Conservation (phyloP, 1,284 basidiomycete species). For the Naganishia albida region DNA sequence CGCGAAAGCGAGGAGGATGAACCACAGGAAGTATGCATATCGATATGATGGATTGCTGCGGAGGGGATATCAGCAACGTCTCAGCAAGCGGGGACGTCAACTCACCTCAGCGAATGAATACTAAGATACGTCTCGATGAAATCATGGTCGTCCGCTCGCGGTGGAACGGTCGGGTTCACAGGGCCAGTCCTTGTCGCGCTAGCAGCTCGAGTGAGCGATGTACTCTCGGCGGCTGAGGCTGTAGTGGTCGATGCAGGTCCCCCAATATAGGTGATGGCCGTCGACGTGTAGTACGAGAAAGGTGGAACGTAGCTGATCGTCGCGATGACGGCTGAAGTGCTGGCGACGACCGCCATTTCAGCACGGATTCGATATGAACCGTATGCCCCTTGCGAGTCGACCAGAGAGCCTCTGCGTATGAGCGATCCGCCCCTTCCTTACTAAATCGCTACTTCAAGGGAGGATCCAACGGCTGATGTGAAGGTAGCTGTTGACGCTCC, state of each 20-base stretch:
- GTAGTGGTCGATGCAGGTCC: slow-evolving; percentile 16
- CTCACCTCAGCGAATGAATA: slow-evolving; percentile 51
- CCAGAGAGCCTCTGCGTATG: no score
- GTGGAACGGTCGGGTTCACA: slow-evolving; percentile 43
- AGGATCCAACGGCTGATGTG: no score
- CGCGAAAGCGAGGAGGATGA: slow-evolving; percentile 43
- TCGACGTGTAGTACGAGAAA: slow-evolving; percentile 34
- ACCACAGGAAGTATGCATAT: slow-evolving; percentile 51
- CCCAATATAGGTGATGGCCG: slow-evolving; percentile 37
- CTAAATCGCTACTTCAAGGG: no score
- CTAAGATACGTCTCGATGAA: slow-evolving; percentile 48
- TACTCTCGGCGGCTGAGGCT: background rate
- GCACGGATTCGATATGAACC: background rate
- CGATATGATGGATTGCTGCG: slow-evolving; percentile 47
- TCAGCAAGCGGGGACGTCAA: slow-evolving; percentile 2
- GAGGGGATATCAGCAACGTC: background rate
- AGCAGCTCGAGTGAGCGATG: slow-evolving; percentile 25
- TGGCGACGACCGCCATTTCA: slow-evolving; percentile 43
- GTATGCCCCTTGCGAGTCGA: no score
- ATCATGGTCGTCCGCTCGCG: slow-evolving; percentile 40
- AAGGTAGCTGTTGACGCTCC: no score
- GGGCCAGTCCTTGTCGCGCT: slow-evolving; percentile 41
- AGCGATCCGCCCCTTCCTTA: no score
- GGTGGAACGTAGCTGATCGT: slow-evolving; percentile 42
- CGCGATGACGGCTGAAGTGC: slow-evolving; percentile 39